These are phyloP conservation scores for Geranium rotundifolium DNA, from an alignment of 345 rosid species.

Conservation along the genomic window DNA sequence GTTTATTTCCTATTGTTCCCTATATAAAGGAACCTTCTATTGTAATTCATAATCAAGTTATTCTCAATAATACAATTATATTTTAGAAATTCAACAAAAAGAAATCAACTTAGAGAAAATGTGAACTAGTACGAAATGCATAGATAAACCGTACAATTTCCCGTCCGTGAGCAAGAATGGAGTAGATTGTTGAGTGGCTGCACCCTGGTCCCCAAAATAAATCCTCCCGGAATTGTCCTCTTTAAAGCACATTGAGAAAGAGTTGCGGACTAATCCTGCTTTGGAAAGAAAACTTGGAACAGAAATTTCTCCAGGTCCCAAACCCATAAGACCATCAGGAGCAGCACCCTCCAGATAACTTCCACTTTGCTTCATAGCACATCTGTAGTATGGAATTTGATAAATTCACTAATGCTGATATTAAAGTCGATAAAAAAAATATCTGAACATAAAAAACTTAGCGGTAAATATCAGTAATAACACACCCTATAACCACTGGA, in stretches of 20 bases:
- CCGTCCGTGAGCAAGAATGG: conserved; percentile 44
- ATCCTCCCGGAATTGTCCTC: conserved; percentile 76
- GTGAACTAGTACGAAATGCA: not conserved
- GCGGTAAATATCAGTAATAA: conserved; percentile 6
- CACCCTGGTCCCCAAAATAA: conserved; percentile 77
- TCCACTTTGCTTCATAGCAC: conserved; percentile 92
- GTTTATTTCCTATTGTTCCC: too few species aligned
- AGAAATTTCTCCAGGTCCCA: conserved; percentile 66
- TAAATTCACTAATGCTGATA: conserved; percentile 6
- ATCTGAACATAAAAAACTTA: not conserved
- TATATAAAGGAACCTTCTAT: too few species aligned
- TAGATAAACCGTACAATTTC: conserved; percentile 38
- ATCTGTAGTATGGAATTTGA: conserved; percentile 28
- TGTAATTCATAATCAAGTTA: too few species aligned
- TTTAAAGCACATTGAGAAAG: conserved; percentile 80
- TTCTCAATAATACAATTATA: too few species aligned
- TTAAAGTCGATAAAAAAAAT: not conserved
- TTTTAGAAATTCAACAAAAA: conserved; percentile 3
- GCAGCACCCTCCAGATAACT: conserved; percentile 63
- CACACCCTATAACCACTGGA: conserved; percentile 61
- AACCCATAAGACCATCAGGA: conserved; percentile 89
- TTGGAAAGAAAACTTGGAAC: conserved; percentile 75
- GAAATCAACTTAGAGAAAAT: not conserved
- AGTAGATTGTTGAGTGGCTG: conserved; percentile 53
- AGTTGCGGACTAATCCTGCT: conserved; percentile 60